These are phyloP conservation scores for Xylogone sp. DNA, from an alignment of 2,329 filamentous ascomycete species.

Conservation along the genomic window DNA sequence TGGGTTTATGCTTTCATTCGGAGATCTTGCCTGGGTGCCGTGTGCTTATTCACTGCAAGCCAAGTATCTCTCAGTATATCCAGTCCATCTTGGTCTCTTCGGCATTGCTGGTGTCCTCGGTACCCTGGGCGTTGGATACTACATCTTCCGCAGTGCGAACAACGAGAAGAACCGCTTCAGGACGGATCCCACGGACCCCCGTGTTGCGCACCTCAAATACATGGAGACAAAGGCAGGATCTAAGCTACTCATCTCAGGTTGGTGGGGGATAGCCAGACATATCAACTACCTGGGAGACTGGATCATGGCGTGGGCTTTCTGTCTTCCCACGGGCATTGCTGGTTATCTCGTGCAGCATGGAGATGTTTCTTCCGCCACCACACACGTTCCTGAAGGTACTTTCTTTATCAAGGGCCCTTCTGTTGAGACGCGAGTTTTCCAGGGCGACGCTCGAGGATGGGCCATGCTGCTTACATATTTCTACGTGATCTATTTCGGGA, in stretches of 20 bases:
- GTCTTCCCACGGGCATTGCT: constrained; percentile 77
- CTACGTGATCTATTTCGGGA: constrained; percentile 86
- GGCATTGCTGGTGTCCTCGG: constrained; percentile 63
- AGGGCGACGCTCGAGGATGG: constrained; percentile 73
- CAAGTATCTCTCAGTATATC: constrained; percentile 80
- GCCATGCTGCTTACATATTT: constrained; percentile 91
- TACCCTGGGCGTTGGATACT: constrained; percentile 72
- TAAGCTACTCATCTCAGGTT: constrained; percentile 77
- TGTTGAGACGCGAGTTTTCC: constrained; percentile 62
- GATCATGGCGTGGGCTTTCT: constrained; percentile 90
- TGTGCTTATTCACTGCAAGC: constrained; percentile 84
- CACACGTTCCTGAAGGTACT: constrained; percentile 43
- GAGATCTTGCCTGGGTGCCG: constrained; percentile 89
- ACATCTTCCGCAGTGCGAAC: constrained; percentile 91
- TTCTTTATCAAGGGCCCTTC: constrained; percentile 46
- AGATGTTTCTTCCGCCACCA: constrained; percentile 43
- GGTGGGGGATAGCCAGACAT: constrained; percentile 90
- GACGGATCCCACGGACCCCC: constrained; percentile 76
- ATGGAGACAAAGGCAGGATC: constrained; percentile 82
- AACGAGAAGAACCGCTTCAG: constrained; percentile 94
- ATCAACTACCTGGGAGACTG: constrained; percentile 97
- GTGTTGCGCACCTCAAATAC: constrained; percentile 75
- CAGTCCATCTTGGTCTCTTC: constrained; percentile 67
- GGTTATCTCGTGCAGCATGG: constrained; percentile 68
- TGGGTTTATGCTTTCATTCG: constrained; percentile 91